Conservation (phyloP, 139 green algal genomes). For the Parachlorella kessleri region DNA sequence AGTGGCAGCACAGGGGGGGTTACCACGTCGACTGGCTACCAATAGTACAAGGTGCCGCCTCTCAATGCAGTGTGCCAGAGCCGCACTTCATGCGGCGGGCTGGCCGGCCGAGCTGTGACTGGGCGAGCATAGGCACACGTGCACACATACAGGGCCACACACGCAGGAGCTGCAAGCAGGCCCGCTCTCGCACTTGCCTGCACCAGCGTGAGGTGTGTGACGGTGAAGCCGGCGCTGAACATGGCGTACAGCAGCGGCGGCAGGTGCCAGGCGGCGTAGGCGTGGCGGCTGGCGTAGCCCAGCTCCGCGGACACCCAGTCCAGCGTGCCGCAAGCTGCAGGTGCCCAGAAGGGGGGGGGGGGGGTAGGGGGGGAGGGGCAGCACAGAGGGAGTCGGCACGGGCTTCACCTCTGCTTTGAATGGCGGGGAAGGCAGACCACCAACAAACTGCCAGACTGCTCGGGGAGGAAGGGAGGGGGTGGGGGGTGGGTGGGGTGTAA, state of each 20-base stretch:
- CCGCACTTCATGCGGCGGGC: neutral
- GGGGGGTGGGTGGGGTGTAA: no score
- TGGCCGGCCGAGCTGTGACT: neutral
- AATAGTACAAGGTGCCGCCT: no score
- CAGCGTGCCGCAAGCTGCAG: conserved; percentile 13
- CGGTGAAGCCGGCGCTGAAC: neutral
- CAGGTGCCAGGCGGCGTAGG: conserved; percentile 32
- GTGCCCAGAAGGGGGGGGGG: neutral
- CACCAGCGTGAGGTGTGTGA: neutral
- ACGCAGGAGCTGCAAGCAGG: no score
- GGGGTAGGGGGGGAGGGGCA: no score
- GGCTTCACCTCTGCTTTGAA: no score
- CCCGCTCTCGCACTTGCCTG: neutral
- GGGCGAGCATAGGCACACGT: neutral
- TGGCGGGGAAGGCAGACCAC: no score
- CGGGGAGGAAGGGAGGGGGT: no score
- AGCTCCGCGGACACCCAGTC: conserved; percentile 29
- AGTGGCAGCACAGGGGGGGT: conserved; percentile 16
- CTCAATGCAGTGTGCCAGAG: neutral
- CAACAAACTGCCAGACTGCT: no score
- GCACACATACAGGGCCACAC: neutral
- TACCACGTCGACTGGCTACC: conserved; percentile 3
- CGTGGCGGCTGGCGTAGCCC: conserved; percentile 32
- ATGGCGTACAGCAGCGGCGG: conserved; percentile 22
- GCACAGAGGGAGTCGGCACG: no score